Evolutionary conservation across 345 rosid species (phyloP), one percentile per base, ranked within the genome.

Genomic region (Lumnitzera racemosa): DNA sequence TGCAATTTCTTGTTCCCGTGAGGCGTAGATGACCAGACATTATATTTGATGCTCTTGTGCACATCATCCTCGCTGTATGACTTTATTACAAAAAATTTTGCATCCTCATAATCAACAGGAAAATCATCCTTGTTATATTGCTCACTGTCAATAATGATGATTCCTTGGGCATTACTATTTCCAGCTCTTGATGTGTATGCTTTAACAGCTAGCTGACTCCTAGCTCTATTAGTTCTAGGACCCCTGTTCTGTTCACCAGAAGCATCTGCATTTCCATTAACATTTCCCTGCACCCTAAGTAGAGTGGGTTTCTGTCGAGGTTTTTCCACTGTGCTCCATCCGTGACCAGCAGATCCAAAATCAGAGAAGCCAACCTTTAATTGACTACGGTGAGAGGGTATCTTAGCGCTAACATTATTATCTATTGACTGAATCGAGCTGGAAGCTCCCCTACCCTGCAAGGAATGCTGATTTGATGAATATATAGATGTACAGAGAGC

Each of bases 61-160:
- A 94, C 95, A 74, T 94, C 99, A 76, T 94, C 99, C 76, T 94
- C 97, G 23, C 97, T 88, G 62, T 94, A 94, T 2, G 99, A 94
- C 74, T 94, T 94, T 48, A 94, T 90, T 66, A 94, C 96, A 69
- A 79, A 94, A 78, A 81, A 86, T 68, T 88, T 94, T 25, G 83
- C 97, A 71, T 69, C 72, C 61, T 56, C 74, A 70, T 81, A 79
- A 48, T 81, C 80, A 23, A 80, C 66, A 58, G 67, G 65, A 70
- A 94, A 83, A 80, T 82, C 85, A 61, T 79, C 96, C 75, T 67
- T 83, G 77, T 90, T 94, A 71, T 84, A 86, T 69, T 78, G 91
- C 66, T 78, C 86, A 59, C 78, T 76, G 64, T 76, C 60, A 43
- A 87, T 75, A 64, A 85, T 66, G 56, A 87, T 81, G 56, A 82